Evolutionary conservation across 108 stramenopile species (phyloP).

Genomic region (Epithemia pelagica): DNA sequence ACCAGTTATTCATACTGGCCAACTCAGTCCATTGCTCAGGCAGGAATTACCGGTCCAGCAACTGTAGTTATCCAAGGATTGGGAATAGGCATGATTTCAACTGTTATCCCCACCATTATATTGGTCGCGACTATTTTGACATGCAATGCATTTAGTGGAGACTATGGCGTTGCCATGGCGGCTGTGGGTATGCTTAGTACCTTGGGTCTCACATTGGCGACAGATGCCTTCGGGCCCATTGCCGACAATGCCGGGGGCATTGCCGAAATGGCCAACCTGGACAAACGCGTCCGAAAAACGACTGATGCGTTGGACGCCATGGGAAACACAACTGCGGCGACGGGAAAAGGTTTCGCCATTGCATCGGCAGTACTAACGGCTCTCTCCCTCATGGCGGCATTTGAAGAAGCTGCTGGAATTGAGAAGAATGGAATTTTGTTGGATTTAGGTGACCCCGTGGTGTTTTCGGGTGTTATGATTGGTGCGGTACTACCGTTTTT

Average conservation of each 20-base stretch:
- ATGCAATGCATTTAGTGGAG: conserved; percentile 67
- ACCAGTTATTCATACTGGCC: conserved; percentile 86
- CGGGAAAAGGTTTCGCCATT: conserved; percentile 96
- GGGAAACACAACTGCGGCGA: conserved; percentile 96
- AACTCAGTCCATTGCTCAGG: conserved; percentile 70
- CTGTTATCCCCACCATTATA: conserved; percentile 82
- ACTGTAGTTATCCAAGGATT: conserved; percentile 94
- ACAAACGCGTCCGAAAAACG: conserved; percentile 78
- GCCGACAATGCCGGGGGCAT: conserved; percentile 4
- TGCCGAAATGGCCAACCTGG: conserved; percentile 93
- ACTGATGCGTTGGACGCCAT: conserved; percentile 94
- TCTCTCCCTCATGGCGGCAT: conserved; percentile 84
- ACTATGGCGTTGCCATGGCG: conserved; percentile 91
- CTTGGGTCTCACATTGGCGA: conserved; percentile 87
- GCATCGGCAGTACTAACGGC: conserved; percentile 92
- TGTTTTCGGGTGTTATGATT: conserved; percentile 82
- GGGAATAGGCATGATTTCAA: conserved; percentile 87
- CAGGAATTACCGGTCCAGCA: conserved; percentile 87
- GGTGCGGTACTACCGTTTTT: conserved; percentile 95
- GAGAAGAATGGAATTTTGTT: conserved; percentile 12
- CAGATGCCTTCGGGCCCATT: conserved; percentile 68
- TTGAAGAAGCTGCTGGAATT: conserved; percentile 68
- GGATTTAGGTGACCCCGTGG: conserved; percentile 77
- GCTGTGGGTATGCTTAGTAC: conserved; percentile 93
- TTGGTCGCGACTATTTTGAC: conserved; percentile 76